Conservation (phyloP, 257 asterid species). For the Thymus quinquecostatus region DNA sequence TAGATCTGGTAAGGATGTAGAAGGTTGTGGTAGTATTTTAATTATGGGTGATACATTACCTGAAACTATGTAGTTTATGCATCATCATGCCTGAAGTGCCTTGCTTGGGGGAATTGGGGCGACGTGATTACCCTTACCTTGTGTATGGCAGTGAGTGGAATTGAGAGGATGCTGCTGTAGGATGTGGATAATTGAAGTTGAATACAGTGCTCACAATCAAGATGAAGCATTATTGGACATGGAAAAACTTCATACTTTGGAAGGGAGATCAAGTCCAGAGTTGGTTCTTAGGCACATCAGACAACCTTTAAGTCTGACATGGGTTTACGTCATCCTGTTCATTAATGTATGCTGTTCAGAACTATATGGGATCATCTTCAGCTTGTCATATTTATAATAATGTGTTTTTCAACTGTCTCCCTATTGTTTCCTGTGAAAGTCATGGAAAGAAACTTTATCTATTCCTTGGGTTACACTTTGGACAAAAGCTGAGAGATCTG, state of each 20-base stretch:
- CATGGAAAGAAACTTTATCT: constrained; percentile 29
- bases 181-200: constrained; percentile 44
- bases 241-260: constrained; percentile 26
- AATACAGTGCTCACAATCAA: constrained; percentile 34
- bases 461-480: constrained; percentile 38
- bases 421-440: constrained; percentile 33
- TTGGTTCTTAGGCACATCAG: constrained; percentile 28
- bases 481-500: constrained; percentile 37
- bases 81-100: constrained; percentile 29
- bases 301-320: constrained; percentile 32
- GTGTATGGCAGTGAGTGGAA: constrained; percentile 51
- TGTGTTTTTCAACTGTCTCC: constrained; percentile 37
- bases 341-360: constrained; percentile 42
- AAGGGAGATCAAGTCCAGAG: constrained; percentile 26
- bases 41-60: constrained; percentile 28
- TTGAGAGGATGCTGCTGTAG: constrained; percentile 51
- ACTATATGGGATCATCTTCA: constrained; percentile 38
- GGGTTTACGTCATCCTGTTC: constrained; percentile 41
- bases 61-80: constrained; percentile 35
- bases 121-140: constrained; percentile 39
- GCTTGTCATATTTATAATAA: constrained; percentile 36
- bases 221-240: constrained; percentile 39
- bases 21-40: neutral
- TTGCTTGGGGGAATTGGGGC: constrained; percentile 34
- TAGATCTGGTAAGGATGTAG: constrained; percentile 17